Conservation (phyloP, 257 asterid genomes). For the Solanum piurae region DNA sequence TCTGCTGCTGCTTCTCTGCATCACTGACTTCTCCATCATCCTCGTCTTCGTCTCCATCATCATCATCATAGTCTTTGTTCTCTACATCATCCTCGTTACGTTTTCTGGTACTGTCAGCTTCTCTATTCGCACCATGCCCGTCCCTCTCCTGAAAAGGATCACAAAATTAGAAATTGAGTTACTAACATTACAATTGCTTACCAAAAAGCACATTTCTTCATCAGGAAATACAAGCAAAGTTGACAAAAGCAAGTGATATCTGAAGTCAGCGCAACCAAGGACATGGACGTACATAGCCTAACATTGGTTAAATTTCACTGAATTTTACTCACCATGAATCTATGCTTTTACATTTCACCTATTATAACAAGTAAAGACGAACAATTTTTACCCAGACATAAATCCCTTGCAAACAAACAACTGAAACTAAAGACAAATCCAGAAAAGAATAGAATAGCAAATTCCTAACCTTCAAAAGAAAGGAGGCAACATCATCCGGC, state of each 20-base stretch:
- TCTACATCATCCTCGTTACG: not conserved
- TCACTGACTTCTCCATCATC: not conserved
- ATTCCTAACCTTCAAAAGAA: slow-evolving; percentile 8
- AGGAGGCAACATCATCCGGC: slow-evolving; percentile 14
- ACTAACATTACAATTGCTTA: not conserved
- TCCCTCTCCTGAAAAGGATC: not conserved
- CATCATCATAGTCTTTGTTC: not conserved
- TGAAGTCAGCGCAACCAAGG: not conserved
- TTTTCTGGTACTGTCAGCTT: not conserved
- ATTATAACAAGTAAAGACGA: not conserved
- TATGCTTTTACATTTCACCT: not conserved
- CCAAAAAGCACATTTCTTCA: not conserved
- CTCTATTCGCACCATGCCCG: not conserved
- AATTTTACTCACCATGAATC: not conserved
- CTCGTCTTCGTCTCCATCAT: not conserved
- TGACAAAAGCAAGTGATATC: not conserved
- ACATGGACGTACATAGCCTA: not conserved
- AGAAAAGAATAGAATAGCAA: not conserved
- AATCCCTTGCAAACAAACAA: not conserved
- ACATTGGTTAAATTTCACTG: not conserved
- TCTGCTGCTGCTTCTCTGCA: not conserved
- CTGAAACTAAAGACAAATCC: not conserved
- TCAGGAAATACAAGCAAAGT: not conserved
- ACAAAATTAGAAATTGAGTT: not conserved
- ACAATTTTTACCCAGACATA: not conserved